Conservation (phyloP, 805 yeast species). For the Priceomyces haplophilus region DNA sequence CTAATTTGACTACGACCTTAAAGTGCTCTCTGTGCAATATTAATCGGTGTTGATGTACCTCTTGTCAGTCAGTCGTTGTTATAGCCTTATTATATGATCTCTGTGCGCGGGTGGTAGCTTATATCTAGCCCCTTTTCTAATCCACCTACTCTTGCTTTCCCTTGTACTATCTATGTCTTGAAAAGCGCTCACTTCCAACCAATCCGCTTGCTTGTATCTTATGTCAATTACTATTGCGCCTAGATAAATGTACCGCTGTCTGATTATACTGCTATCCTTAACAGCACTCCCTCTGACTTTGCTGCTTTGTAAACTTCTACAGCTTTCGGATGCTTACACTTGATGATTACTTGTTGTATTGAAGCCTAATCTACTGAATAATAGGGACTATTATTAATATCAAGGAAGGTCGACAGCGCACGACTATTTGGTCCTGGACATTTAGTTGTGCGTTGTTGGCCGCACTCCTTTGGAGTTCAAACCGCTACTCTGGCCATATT, state of each 20-base stretch:
- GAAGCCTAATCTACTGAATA: conserved; percentile 2
- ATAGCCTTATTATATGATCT: neutral
- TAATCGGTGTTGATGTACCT: neutral
- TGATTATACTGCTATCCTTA: too few relatives aligned
- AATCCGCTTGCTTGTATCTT: neutral
- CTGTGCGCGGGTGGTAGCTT: too few relatives aligned
- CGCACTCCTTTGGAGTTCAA: too few relatives aligned
- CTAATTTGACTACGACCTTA: neutral
- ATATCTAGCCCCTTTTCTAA: too few relatives aligned
- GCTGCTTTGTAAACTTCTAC: neutral
- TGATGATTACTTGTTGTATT: too few relatives aligned
- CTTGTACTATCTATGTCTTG: neutral
- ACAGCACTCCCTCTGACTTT: too few relatives aligned
- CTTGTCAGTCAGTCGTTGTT: neutral
- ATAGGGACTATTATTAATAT: conserved; percentile 8
- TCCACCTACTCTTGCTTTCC: too few relatives aligned
- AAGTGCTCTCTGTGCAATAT: neutral
- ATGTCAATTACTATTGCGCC: too few relatives aligned
- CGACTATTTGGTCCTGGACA: conserved; percentile 2
- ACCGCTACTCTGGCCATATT: neutral
- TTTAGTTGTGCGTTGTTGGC: too few relatives aligned
- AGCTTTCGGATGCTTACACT: neutral
- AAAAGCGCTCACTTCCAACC: neutral
- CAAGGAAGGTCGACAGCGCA: conserved; percentile 3
- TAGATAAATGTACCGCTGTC: neutral